Evolutionary conservation across 257 asterid genomes (phyloP).

Genomic region (Dorcoceras hygrometricum): DNA sequence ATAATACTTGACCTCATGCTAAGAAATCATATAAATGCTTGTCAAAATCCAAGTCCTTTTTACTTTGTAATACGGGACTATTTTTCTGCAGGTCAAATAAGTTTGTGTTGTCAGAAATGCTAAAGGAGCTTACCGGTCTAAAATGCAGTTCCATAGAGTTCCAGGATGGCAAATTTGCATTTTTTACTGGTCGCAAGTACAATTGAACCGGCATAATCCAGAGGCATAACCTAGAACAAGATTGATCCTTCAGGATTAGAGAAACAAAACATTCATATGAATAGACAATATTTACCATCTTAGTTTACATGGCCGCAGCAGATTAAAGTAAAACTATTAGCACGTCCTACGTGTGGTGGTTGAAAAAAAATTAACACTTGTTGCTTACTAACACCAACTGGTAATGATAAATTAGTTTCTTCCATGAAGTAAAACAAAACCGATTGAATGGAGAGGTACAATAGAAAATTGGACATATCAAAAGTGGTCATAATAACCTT

Average conservation of each 20-base stretch:
- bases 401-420: too few relatives aligned
- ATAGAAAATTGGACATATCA: too few relatives aligned
- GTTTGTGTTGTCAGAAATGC: not conserved
- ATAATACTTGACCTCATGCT: not conserved
- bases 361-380: too few relatives aligned
- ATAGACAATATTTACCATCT: too few relatives aligned
- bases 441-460: too few relatives aligned
- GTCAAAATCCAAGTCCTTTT: not conserved
- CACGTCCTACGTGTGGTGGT: not conserved
- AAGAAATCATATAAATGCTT: not conserved
- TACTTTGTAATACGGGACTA: not conserved
- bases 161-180: not conserved
- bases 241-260: not conserved
- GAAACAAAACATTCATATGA: not conserved
- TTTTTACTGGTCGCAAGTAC: not conserved
- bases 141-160: not conserved
- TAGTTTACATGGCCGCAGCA: not conserved
- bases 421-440: too few relatives aligned
- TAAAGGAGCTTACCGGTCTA: not conserved
- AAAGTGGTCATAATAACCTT: too few relatives aligned
- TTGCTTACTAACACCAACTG: not conserved
- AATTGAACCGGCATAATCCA: not conserved
- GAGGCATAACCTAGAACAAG: not conserved
- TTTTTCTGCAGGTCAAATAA: not conserved
- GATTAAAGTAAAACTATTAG: not conserved